Base-by-base conservation (phyloP, 176 grass and related monocot species). In the Ananas comosus region DNA sequence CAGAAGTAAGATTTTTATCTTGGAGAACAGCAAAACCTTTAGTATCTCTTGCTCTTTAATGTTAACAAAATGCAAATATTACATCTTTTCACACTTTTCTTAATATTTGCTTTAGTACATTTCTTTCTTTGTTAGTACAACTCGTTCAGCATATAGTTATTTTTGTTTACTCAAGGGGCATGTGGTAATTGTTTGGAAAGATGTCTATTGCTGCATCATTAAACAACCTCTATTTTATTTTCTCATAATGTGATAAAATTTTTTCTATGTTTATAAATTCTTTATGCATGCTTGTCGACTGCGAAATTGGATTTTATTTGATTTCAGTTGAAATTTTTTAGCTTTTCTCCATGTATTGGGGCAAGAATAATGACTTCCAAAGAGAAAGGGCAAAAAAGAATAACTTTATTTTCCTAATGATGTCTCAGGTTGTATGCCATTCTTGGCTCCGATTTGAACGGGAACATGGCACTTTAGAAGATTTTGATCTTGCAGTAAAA, bases 381-480 rank as follows among this genome's bases (percentile, higher is more conserved):
- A 18, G 9, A 61, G 13, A 61, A 7, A 42, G 4, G 33, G 17
- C 2, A 10, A 61, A 11, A 61, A 7, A 61, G 17, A 61, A 11
- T 61, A 22, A 61, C n/a, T 61, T 10, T 61, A 47, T 61, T 21
- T 50, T 33, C 11, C 61, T n/a, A 76, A 50, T 51, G 9, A 50
- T 0, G 2, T 71, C 79, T 70, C 81, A 97, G 94, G 86, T 85
- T 48, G 78, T 97, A 78, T 97, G 94, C 63, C 65, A 88, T 69
- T 52, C 80, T 0, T 97, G 94, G 94, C 70, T 92, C 66, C 82
- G 79, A 63, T 97, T 97, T 70, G 94, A 97, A 88, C 78, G 90
- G 76, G 84, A 92, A 80, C 56, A 92, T 84, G 94, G 94, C 10
- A 90, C 89, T 51, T 72, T 97, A 72, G 94, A 90, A 66, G 94